Evolutionary conservation across 306 rosid genomes (phyloP).

Genomic region (Begonia masoniana): DNA sequence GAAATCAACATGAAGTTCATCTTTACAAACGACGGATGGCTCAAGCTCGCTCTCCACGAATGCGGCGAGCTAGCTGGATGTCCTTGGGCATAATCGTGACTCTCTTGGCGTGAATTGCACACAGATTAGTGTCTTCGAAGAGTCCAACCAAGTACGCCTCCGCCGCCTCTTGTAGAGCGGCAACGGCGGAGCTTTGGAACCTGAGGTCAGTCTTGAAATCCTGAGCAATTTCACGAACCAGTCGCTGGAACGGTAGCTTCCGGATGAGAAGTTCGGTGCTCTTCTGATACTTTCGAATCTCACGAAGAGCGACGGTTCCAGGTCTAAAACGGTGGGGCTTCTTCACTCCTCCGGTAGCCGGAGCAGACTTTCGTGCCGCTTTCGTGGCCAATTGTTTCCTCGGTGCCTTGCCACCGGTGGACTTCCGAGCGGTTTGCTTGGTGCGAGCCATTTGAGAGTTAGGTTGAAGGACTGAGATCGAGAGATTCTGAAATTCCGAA

Average conservation of each 20-base stretch:
- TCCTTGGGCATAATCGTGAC: constrained; percentile 20
- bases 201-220: constrained; percentile 22
- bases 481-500: background rate
- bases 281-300: constrained; percentile 25
- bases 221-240: constrained; percentile 22
- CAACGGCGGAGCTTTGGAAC: constrained; percentile 24
- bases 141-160: constrained; percentile 20
- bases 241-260: constrained; percentile 18
- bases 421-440: constrained; percentile 23
- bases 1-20: no score
- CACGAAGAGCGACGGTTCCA: constrained; percentile 21
- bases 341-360: constrained; percentile 28
- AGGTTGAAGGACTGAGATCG: background rate
- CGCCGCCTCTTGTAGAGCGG: constrained; percentile 19
- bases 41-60: constrained; percentile 20
- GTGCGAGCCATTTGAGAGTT: constrained; percentile 16
- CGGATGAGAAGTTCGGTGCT: constrained; percentile 21
- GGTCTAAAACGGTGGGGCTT: constrained; percentile 23
- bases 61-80: constrained; percentile 21
- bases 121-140: constrained; percentile 19
- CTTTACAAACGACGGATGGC: no score
- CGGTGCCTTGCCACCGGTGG: constrained; percentile 23
- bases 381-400: constrained; percentile 26
- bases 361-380: constrained; percentile 22
- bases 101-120: constrained; percentile 19